These are phyloP conservation scores for Acidiella bohemica DNA, from an alignment of 495 filamentous ascomycete species.

Conservation along the genomic window DNA sequence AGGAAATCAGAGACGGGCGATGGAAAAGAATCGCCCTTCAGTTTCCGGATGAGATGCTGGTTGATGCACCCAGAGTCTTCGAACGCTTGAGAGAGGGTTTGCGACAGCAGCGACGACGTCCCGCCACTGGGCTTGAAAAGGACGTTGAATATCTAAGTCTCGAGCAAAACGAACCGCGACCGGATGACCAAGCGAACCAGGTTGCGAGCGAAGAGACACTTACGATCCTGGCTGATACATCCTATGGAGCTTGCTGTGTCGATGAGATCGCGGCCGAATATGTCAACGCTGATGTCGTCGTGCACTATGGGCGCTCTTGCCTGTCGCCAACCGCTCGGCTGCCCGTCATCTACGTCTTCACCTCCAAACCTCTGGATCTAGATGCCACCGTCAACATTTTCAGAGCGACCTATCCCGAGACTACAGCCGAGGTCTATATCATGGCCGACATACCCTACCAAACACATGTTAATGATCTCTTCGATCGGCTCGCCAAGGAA, in stretches of 20 bases:
- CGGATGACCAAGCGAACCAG: too few relatives aligned
- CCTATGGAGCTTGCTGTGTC: constrained; percentile 92
- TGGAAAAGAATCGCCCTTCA: constrained; percentile 78
- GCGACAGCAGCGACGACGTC: neutral
- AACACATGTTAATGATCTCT: constrained; percentile 48
- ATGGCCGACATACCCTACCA: constrained; percentile 85
- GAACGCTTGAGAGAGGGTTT: constrained; percentile 22
- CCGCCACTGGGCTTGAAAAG: neutral
- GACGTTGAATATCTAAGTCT: too few relatives aligned
- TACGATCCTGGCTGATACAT: constrained; percentile 88
- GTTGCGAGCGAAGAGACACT: constrained; percentile 35
- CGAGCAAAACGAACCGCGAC: too few relatives aligned
- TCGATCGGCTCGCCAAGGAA: constrained; percentile 34
- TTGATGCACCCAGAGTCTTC: constrained; percentile 72
- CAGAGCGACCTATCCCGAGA: constrained; percentile 50
- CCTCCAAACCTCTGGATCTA: constrained; percentile 48
- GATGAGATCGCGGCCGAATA: constrained; percentile 97
- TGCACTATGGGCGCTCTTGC: constrained; percentile 90
- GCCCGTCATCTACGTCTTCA: constrained; percentile 89
- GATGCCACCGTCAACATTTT: constrained; percentile 48
- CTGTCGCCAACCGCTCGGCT: constrained; percentile 79
- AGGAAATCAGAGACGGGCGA: constrained; percentile 53
- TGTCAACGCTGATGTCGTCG: constrained; percentile 74
- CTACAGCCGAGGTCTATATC: constrained; percentile 52
- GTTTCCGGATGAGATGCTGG: constrained; percentile 84